Base-by-base conservation (phyloP, 345 rosid species). In the Brassica cretica region DNA sequence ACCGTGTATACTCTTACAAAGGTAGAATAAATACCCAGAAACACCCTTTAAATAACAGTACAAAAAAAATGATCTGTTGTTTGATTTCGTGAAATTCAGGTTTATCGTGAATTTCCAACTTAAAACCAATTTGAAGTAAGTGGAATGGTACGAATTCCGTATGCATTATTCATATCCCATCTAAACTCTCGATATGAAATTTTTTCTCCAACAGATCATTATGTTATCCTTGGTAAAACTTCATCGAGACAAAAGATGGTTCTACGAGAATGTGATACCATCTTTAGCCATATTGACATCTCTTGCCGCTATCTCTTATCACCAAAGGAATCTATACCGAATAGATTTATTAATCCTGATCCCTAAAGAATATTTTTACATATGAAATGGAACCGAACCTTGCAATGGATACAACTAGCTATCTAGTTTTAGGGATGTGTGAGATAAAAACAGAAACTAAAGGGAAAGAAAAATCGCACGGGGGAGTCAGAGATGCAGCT, bases 401-500 rank as follows among this genome's bases (percentile, higher is more conserved):
- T 37, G 11, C 0, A 65, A 72, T 66, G 30, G 63, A 66, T 2
- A 59, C 46, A 24, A 66, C 49, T 21, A 33, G 66, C 46, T 73
- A 61, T 51, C 3, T n/a, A 68, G 66, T 68, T 68, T 1, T 78
- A 46, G 78, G 69, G 69, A 67, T 72, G 32, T 73, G 82, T 49
- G 77, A 1, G 63, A 51, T 11, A 55, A 59, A 53, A 72, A 66
- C 53, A 78, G 53, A 33, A 64, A 9, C 0, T n/a, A 78, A 79
- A 73, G 70, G 59, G 25, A 10, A 61, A 29, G 18, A 7, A 41
- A 41, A 58, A 61, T 73, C 19, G 82, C 82, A 79, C 82, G 82
- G 66, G 82, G 0, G 58, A 44, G 18, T 49, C 55, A 49, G 75
- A 79, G 78, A 49, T n/a, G 70, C 82, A 79, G 82, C 70, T 78